Base-by-base conservation (phyloP, 257 asterid genomes). In the Nyctanthes arbortristis region DNA sequence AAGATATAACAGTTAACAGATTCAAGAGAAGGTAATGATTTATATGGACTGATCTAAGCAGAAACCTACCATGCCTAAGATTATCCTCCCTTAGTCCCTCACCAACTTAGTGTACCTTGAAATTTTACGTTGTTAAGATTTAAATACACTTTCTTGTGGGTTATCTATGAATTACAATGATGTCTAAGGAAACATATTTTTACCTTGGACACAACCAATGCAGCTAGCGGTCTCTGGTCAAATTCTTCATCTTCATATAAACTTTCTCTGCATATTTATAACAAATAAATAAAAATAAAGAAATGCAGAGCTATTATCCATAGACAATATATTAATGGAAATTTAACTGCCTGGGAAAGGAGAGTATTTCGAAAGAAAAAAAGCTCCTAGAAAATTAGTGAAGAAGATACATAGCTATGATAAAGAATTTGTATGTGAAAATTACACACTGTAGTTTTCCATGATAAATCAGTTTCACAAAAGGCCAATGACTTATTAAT, bases 151-250 rank as follows among this genome's bases (percentile, higher is more conserved):
- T 40, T 40, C 22, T 14, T 4, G 22, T 4, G 52, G 20, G 20
- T 4, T 40, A 43, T 1, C 14, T 4, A 16, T 13, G 20, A 14
- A 14, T 16, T 16, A 43, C 54, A 16, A 22, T 43, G 18, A 43
- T 7, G n/a, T 33, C 36, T 2, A 12, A 65, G 39, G 6, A 29
- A n/a, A 71, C 10, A 39, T 20, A 57, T 12, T 11, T 66, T 64
- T 54, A 92, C 98, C 97, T 93, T 93, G 43, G 98, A 93, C 55
- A 85, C 95, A 66, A 93, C 85, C 76, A 90, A 74, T 27, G 95
- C 98, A 77, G 97, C 93, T n/a, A 87, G 79, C 67, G 83, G 91
- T 81, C 96, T 79, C 79, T 86, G 89, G 29, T 77, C 93, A 72
- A 80, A 88, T 74, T 82, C 89, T 77, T 88, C 96, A 68, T 86